phyloP scores from a whole-genome alignment of 768 basidiomycete genomes.

The Trametes maxima region DNA sequence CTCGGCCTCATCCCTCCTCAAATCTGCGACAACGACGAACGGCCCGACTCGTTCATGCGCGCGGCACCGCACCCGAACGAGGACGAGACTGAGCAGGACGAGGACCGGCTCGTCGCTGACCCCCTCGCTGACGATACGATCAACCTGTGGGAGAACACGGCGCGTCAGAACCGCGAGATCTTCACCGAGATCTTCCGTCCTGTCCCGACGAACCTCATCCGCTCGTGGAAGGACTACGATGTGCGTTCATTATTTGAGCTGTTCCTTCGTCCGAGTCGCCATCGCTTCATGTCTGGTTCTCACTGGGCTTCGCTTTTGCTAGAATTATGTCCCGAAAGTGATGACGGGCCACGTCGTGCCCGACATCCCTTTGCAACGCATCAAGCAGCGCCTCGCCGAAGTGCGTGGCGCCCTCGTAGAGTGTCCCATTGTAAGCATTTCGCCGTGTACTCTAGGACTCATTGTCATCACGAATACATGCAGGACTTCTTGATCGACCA shows the following conservation, averaged over 20 bases:
- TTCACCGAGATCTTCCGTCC: constrained; percentile 87
- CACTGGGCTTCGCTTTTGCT: background rate
- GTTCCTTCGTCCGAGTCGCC: background rate
- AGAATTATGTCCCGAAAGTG: constrained; percentile 76
- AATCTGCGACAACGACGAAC: constrained; percentile 42
- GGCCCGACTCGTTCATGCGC: constrained; percentile 64
- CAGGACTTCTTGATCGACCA: constrained; percentile 88
- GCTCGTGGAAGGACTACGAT: constrained; percentile 77
- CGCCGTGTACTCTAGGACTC: background rate
- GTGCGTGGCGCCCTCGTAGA: constrained; percentile 78
- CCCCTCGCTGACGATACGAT: constrained; percentile 66
- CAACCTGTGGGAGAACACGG: constrained; percentile 67
- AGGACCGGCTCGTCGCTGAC: constrained; percentile 76
- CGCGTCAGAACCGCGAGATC: constrained; percentile 77
- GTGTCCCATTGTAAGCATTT: constrained; percentile 58
- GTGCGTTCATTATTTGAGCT: constrained; percentile 44
- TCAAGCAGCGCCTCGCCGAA: constrained; percentile 74
- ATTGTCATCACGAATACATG: constrained; percentile 14
- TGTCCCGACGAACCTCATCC: constrained; percentile 83
- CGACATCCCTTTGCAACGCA: constrained; percentile 61
- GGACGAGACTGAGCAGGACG: constrained; percentile 59
- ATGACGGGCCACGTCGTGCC: constrained; percentile 83
- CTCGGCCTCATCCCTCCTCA: constrained; percentile 86
- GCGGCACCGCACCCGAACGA: constrained; percentile 73
- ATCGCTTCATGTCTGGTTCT: background rate